Evolutionary conservation across 768 basidiomycete species (phyloP), one percentile per base, ranked within the genome.

Genomic region (Cyclocybe cylindracea): DNA sequence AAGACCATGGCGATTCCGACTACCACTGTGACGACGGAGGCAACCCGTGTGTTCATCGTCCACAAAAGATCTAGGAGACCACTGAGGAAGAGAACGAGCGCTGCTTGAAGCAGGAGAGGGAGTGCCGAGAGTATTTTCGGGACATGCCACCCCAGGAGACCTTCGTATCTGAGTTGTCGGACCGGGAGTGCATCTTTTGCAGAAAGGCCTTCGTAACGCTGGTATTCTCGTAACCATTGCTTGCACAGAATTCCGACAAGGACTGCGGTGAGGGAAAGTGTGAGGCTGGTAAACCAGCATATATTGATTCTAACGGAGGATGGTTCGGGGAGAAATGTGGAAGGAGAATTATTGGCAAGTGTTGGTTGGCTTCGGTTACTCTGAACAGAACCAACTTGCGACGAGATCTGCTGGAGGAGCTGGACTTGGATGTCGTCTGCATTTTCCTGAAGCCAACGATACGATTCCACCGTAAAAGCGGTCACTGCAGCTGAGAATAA

Each of bases 41-140:
- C 66, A 2, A 70, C 59, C 2, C 39, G 39, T 8, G 41, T 16
- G 43, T 64, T 58, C 24, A 66, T 38, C 4, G 43, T 44, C 67
- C 67, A 68, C 3, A 72, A 56, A 5, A 70, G 53, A 19, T 66
- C 60, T 8, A 65, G 37, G 7, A 70, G 42, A 3, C 69, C 69
- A 2, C 51, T 46, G 39, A 69, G 65, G 53, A 72, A 72, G 2
- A 70, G 53, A 7, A 69, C 48, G 19, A 72, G 52, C 6, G 68
- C 61, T 10, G 55, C 46, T 46, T 70, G 69, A 8, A 72, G 58
- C 7, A 69, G 45, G 7, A 70, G 46, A 6, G 67, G 68, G 10
- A 72, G 59, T 5, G 57, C 32, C 4, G 66, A 56, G 5, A 70
- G 39, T 19, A 70, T 67, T 14, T 45, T 42, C 0, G 64, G 63